Conservation (phyloP, 2,329 filamentous ascomycete species). For the Sclerotinia spermophila region DNA sequence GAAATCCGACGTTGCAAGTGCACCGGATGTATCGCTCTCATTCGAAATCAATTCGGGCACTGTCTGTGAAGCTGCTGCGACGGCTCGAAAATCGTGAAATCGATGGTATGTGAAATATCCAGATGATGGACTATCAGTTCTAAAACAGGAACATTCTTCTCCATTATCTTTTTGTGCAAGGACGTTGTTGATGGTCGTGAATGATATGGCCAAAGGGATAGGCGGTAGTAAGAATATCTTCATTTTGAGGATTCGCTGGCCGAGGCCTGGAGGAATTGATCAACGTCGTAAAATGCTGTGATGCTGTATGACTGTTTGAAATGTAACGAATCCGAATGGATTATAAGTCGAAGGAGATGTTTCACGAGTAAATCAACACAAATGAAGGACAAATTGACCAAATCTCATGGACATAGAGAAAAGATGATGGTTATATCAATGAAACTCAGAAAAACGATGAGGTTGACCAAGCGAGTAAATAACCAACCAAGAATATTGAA, state of each 20-base stretch:
- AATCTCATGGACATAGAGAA: neutral
- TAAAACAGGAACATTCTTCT: constrained; percentile 32
- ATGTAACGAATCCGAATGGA: neutral
- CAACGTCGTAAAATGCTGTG: neutral
- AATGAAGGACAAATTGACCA: neutral
- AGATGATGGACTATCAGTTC: constrained; percentile 30
- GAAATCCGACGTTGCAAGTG: constrained; percentile 27
- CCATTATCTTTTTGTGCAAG: constrained; percentile 31
- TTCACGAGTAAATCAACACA: neutral
- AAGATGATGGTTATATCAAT: neutral
- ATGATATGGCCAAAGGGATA: neutral
- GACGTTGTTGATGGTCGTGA: constrained; percentile 6
- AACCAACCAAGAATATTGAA: neutral
- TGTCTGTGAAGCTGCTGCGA: constrained; percentile 18
- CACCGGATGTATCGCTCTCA: constrained; percentile 22
- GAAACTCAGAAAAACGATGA: neutral
- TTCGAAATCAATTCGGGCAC: constrained; percentile 25
- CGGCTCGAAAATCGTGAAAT: constrained; percentile 34
- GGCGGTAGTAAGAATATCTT: neutral
- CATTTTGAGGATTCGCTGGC: neutral
- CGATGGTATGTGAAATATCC: constrained; percentile 33
- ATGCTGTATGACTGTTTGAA: neutral
- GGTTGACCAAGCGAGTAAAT: neutral
- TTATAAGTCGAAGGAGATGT: too few relatives aligned
- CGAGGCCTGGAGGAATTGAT: neutral